Evolutionary conservation across 805 yeast genomes (phyloP), one percentile per base, ranked within the genome.

Genomic region (Spathaspora passalidarum): DNA sequence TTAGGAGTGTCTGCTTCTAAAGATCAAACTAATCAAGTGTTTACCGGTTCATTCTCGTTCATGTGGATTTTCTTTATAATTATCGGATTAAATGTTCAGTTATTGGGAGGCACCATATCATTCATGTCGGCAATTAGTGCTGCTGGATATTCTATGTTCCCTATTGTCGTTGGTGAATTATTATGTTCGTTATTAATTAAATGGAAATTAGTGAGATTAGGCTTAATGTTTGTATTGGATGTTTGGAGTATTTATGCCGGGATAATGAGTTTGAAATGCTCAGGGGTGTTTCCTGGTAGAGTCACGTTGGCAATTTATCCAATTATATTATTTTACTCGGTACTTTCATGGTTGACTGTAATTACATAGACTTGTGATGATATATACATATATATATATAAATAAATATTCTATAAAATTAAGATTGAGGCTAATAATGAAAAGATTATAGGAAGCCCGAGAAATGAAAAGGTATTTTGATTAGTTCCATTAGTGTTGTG

Each of bases 141-240:
- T 22, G 76, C 82, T 5, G 90, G 90, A 1, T 84, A 84, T 66
- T 80, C 85, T 11, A 63, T 81, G 59, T 84, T 84, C 62, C 90
- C 90, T 9, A 69, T 84, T 32, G 75, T 81, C 2, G 56, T 78
- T 8, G 80, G 83, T 0, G 77, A 82, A 9, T 42, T 76, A 3
- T 46, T 81, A 20, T 69, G 83, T 38, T 65, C 72, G 11, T 45
- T 78, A 18, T 58, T 79, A 14, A 63, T 82, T n/a, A 61, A 65
- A 38, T 65, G 72, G 70, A 73, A 75, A 50, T 60, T 80, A 13
- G 50, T 82, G 5, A 64, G 88, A 48, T 65, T 82, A 18, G 62
- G 73, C 0, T 48, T 81, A 13, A 75, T 76, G 61, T 16, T 65
- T 1, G 53, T 78, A 3, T 66, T 81, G 47, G 76, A 78, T 18